Base-by-base conservation (phyloP, 2,329 filamentous ascomycete species). In the Nemania abortiva region DNA sequence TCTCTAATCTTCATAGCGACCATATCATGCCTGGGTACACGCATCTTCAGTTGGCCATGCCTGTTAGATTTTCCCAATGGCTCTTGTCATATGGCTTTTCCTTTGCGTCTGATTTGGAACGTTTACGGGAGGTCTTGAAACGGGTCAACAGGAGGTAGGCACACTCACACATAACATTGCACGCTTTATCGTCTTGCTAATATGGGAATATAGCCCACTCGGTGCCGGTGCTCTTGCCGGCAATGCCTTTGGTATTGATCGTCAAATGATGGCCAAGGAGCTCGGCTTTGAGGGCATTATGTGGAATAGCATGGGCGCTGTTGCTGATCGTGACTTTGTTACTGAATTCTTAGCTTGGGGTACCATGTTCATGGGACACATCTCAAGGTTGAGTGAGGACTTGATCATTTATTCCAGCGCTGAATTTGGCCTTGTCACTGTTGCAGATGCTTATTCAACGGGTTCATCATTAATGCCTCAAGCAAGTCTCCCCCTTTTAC, bases 281-380 rank as follows among this genome's bases (percentile, higher is more conserved):
- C 85, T 94, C 5, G 91, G 91, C 15, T 94, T 94, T 73, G 86
- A 89, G 1, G 89, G 63, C 1, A 81, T 93, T 3, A 83, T 90
- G 61, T 87, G 87, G 80, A 94, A 93, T 84, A 91, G 88, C 3
- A 89, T 94, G 85, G 87, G 88, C 52, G 90, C 89, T 50, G 91
- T 94, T 9, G 89, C 87, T 18, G 92, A 95, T 80, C 87, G 93
- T 37, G 94, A 97, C 79, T 97, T 97, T 76, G 89, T 95, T 15
- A 87, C 92, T 66, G 93, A 97, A 83, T 90, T 89, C 0, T 88
- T 97, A 81, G 90, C 93, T 79, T 97, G 93, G 91, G 90, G 89
- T 5, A 87, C 88, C 34, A 92, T 91, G 76, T 84, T 97, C 72
- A 95, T 93, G 90, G 86, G 89, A 70, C 93, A 96, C 83, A 86